Conservation (phyloP, 768 basidiomycete species). For the Astraeus odoratus region DNA sequence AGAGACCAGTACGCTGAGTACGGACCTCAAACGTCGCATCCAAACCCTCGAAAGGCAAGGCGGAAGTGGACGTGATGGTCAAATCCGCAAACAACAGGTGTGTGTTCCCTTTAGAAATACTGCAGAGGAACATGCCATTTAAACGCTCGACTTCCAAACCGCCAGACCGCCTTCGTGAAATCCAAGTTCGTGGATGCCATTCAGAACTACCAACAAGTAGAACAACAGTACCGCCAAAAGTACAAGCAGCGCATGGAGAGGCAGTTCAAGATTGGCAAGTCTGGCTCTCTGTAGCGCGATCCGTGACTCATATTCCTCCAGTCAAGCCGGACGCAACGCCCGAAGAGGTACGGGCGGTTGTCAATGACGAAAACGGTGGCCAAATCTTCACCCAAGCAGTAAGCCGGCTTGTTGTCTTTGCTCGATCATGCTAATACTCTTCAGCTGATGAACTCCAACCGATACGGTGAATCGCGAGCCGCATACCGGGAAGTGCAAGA, state of each 20-base stretch:
- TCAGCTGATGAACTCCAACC: slow-evolving; percentile 83
- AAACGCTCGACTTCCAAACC: slow-evolving; percentile 7
- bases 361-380: slow-evolving; percentile 71
- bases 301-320: slow-evolving; percentile 18
- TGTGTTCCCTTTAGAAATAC: slow-evolving; percentile 3
- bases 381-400: slow-evolving; percentile 92
- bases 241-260: slow-evolving; percentile 80
- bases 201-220: slow-evolving; percentile 78
- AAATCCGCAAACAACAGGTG: slow-evolving; percentile 76
- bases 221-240: slow-evolving; percentile 69
- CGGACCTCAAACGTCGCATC: slow-evolving; percentile 63
- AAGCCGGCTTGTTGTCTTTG: slow-evolving; percentile 9
- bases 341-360: slow-evolving; percentile 82
- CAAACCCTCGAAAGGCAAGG: slow-evolving; percentile 65
- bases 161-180: slow-evolving; percentile 57
- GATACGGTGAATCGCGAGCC: slow-evolving; percentile 82
- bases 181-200: slow-evolving; percentile 81
- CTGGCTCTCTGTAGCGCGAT: background rate
- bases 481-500: slow-evolving; percentile 97
- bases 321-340: slow-evolving; percentile 92
- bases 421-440: slow-evolving; percentile 1
- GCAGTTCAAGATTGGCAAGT: slow-evolving; percentile 79
- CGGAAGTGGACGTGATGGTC: slow-evolving; percentile 56
- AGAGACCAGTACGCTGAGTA: slow-evolving; percentile 66
- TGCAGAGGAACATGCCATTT: slow-evolving; percentile 16